Conservation (phyloP, 345 rosid species). For the Lumnitzera racemosa region DNA sequence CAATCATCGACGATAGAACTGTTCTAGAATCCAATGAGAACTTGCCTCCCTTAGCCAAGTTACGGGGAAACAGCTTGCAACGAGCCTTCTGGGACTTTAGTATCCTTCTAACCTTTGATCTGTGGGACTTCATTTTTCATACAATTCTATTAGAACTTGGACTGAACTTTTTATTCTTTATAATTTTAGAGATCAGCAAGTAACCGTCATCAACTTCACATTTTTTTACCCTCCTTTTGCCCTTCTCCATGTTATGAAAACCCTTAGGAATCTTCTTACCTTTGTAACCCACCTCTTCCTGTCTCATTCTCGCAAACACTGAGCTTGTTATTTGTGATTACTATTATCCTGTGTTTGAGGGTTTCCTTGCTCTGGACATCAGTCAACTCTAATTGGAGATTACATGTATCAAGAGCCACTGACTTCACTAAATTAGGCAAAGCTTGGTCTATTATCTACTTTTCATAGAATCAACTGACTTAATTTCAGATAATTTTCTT, state of each 20-base stretch:
- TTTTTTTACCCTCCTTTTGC: slow-evolving; percentile 33
- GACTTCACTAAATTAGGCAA: slow-evolving; percentile 16
- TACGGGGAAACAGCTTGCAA: slow-evolving; percentile 62
- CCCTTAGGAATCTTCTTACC: slow-evolving; percentile 22
- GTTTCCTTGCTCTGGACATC: slow-evolving; percentile 18
- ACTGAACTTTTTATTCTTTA: slow-evolving; percentile 40
- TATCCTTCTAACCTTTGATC: slow-evolving; percentile 36
- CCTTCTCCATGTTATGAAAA: slow-evolving; percentile 23
- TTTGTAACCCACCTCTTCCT: slow-evolving; percentile 20
- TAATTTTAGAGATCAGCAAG: slow-evolving; percentile 45
- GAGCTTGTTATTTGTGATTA: slow-evolving; percentile 13
- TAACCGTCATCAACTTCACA: slow-evolving; percentile 57
- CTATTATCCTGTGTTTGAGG: slow-evolving; percentile 8
- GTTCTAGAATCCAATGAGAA: slow-evolving; percentile 43
- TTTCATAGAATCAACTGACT: slow-evolving; percentile 29
- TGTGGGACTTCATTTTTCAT: slow-evolving; percentile 36
- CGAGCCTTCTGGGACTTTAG: slow-evolving; percentile 41
- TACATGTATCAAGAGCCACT: slow-evolving; percentile 18
- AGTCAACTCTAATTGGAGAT: slow-evolving; percentile 21
- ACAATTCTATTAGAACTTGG: slow-evolving; percentile 25
- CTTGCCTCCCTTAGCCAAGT: slow-evolving; percentile 38
- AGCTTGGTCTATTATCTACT: slow-evolving; percentile 15
- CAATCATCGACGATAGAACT: slow-evolving; percentile 72
- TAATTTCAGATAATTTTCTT: slow-evolving; percentile 56
- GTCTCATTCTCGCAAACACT: slow-evolving; percentile 15